A percentile compares a stretch with the other conserved stretches of the same genome.
Evolutionary conservation across 306 rosid genomes (phyloP).

Genomic region (Dalbergia cultrata): DNA sequence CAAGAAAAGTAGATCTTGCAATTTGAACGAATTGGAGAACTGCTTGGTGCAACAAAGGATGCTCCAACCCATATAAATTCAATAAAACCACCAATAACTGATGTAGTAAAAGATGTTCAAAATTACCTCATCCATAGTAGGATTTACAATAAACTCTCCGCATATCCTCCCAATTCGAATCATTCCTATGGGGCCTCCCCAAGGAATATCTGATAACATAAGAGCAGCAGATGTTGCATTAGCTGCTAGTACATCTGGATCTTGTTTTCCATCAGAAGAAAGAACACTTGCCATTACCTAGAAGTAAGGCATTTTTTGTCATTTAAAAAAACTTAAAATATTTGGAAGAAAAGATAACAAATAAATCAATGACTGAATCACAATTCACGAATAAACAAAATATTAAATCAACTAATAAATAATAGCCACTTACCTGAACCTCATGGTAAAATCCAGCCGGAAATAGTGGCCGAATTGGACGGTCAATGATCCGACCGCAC

Average conservation of each 20-base stretch:
- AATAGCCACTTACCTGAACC: constrained; percentile 76
- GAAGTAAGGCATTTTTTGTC: constrained; percentile 29
- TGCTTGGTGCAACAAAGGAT: constrained; percentile 11
- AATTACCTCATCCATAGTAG: constrained; percentile 91
- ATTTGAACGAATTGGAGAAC: constrained; percentile 2
- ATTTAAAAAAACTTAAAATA: not conserved
- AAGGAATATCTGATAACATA: constrained; percentile 96
- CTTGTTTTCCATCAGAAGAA: constrained; percentile 91
- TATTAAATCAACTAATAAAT: not conserved
- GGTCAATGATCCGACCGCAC: constrained; percentile 88
- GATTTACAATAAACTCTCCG: constrained; percentile 85
- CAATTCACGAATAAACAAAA: not conserved
- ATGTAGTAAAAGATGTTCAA: constrained; percentile 26
- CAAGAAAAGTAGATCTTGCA: constrained; percentile 25
- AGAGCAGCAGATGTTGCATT: constrained; percentile 96
- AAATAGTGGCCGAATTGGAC: constrained; percentile 93
- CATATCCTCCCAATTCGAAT: constrained; percentile 85
- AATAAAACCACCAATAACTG: not conserved
- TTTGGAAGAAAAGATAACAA: not conserved
- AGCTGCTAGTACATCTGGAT: constrained; percentile 92
- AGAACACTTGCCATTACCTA: constrained; percentile 93
- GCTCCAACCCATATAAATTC: not conserved
- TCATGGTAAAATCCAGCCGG: constrained; percentile 93
- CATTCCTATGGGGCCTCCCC: constrained; percentile 98
- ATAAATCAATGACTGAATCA: not conserved